Base-by-base conservation (phyloP, 108 stramenopile genomes). In the Stephanodiscus triporus region DNA sequence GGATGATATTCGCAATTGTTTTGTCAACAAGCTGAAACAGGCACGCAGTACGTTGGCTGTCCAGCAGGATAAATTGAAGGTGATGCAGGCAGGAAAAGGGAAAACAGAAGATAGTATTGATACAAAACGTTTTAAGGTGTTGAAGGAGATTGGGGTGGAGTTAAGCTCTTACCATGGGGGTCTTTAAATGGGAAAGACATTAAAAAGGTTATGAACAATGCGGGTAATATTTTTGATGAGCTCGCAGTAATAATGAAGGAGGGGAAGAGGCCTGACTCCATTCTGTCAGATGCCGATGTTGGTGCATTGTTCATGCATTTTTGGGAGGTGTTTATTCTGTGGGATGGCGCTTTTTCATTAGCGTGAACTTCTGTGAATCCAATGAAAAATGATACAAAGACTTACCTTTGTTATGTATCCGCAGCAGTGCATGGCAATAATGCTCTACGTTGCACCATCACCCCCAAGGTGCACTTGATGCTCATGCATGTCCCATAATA, bases 391-490 rank as follows among this genome's bases (percentile, higher is more conserved):
- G 63, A 63, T 24, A 63, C 42, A 16, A 5, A 6, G n/a, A 63
- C 26, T 22, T 63, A 45, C 13, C 4, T 42, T 22, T n/a, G 63
- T 11, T 63, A 42, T 63, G 63, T 63, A 9, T 23, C 24, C n/a
- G 42, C 63, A 0, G 63, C 42, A 16, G 63, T 38, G 16, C 32
- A 63, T 16, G 38, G 26, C 42, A 23, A 63, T 26, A 24, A 19
- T 13, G 43, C 20, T 22, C 16, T 38, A 23, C 20, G 42, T 17
- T 16, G 38, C 23, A 63, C n/a, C 23, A 27, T 63, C 6, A 63
- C 63, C 16, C 63, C 63, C 17, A 63, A 63, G 43, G 63, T 63
- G 4, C 63, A 63, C 42, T 23, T 63, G 42, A 63, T 63, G 63
- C 42, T 37, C 40, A 63, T 45, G 63, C 63, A 63, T 8, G 63